Conservation (phyloP, 1,139 yeast genomes). For the Scheffersomyces insectosa region DNA sequence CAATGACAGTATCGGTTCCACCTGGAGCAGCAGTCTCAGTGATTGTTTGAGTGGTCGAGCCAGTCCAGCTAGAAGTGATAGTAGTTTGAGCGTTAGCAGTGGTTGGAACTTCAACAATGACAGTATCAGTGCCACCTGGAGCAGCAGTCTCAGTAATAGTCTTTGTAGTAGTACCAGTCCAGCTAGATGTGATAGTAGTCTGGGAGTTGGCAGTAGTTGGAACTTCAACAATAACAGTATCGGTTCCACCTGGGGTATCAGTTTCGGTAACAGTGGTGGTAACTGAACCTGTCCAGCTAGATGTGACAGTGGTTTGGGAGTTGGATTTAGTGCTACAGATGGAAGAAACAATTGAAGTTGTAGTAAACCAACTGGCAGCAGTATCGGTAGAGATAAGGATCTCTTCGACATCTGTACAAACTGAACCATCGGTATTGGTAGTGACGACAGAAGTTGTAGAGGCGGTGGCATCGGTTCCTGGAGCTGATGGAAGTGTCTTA, state of each 20-base stretch:
- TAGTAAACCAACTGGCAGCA: background rate
- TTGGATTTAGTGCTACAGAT: slow-evolving; percentile 3
- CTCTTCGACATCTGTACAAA: background rate
- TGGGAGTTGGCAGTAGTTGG: slow-evolving; percentile 9
- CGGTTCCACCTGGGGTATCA: slow-evolving; percentile 7
- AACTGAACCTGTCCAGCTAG: slow-evolving; percentile 12
- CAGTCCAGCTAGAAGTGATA: slow-evolving; percentile 11
- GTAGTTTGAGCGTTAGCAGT: slow-evolving; percentile 4
- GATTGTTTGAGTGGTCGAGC: slow-evolving; percentile 6
- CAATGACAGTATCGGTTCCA: slow-evolving; percentile 7
- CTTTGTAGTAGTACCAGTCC: slow-evolving; percentile 8
- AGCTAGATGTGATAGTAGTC: slow-evolving; percentile 14
- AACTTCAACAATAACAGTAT: slow-evolving; percentile 7
- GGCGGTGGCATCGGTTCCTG: slow-evolving; percentile 3
- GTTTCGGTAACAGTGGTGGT: slow-evolving; percentile 7
- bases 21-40: slow-evolving; percentile 8
- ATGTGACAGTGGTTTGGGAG: slow-evolving; percentile 6
- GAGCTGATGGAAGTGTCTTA: slow-evolving; percentile 3
- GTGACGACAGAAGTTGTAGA: background rate
- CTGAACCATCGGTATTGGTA: background rate
- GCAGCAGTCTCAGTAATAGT: slow-evolving; percentile 1
- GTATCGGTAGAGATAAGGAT: background rate
- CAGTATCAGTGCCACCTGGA: background rate
- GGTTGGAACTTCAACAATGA: background rate
- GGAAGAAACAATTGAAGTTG: background rate